Percentiles rank a stretch among this genome's conserved stretches.
Evolutionary conservation across 1,284 basidiomycete genomes (phyloP).

Genomic region (Cutaneotrichosporon arboriforme): DNA sequence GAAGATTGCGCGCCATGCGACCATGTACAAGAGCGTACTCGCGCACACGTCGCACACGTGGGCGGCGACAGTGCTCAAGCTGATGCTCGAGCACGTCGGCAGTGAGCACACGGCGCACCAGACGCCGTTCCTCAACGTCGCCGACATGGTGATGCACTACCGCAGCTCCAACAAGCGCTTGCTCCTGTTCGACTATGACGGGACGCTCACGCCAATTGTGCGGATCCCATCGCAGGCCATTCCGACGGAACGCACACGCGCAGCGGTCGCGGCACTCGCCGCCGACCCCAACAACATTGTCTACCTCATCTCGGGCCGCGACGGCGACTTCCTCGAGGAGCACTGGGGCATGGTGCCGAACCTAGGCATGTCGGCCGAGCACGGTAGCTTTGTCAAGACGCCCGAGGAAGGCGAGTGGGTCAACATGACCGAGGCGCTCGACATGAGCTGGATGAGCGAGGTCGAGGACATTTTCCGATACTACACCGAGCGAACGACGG

Average conservation of each 20-base stretch:
- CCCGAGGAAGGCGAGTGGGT: constrained; percentile 66
- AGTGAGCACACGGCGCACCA: constrained; percentile 74
- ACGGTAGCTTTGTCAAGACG: constrained; percentile 84
- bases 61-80: constrained; percentile 84
- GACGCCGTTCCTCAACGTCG: constrained; percentile 76
- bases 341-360: constrained; percentile 79
- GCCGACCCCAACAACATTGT: constrained; percentile 82
- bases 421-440: constrained; percentile 82
- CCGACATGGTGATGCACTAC: constrained; percentile 63
- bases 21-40: constrained; percentile 77
- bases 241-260: constrained; percentile 70
- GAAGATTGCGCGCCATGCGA: constrained; percentile 68
- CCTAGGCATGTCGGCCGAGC: constrained; percentile 91
- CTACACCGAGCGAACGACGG: constrained; percentile 92
- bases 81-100: constrained; percentile 76
- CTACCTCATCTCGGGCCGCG: constrained; percentile 97
- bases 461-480: constrained; percentile 90
- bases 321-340: constrained; percentile 82
- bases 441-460: constrained; percentile 98
- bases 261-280: constrained; percentile 66
- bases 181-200: constrained; percentile 96
- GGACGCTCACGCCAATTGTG: constrained; percentile 94
- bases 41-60: constrained; percentile 94
- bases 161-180: constrained; percentile 70
- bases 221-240: constrained; percentile 84